Percentiles rank a stretch among this genome's conserved stretches.
phyloP scores from a whole-genome alignment of 1,284 basidiomycete genomes.

The Papiliotrema nemorosa region DNA sequence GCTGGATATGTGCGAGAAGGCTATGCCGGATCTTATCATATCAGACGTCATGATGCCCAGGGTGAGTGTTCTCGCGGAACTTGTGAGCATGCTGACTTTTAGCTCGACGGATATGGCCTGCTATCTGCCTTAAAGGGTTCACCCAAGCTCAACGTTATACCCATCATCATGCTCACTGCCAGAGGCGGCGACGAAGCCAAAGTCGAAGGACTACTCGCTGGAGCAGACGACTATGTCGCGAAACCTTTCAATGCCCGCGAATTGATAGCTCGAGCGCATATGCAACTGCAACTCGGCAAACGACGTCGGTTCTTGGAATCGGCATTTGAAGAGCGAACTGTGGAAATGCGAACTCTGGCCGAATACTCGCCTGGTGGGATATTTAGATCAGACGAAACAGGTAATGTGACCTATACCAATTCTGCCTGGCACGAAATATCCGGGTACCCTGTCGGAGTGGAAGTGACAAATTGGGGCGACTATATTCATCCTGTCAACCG shows the following conservation, averaged over 20 bases:
- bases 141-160: slow-evolving; percentile 22
- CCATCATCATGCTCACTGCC: slow-evolving; percentile 41
- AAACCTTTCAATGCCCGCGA: slow-evolving; percentile 49
- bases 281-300: slow-evolving; percentile 41
- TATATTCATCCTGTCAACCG: slow-evolving; percentile 18
- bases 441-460: slow-evolving; percentile 20
- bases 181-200: slow-evolving; percentile 38
- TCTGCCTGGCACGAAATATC: slow-evolving; percentile 36
- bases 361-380: slow-evolving; percentile 46
- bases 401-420: slow-evolving; percentile 37
- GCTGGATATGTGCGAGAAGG: slow-evolving; percentile 33
- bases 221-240: slow-evolving; percentile 48
- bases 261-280: slow-evolving; percentile 47
- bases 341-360: slow-evolving; percentile 41
- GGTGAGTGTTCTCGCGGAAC: slow-evolving; percentile 12
- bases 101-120: slow-evolving; percentile 39
- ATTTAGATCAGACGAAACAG: slow-evolving; percentile 35
- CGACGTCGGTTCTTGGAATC: slow-evolving; percentile 35
- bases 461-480: slow-evolving; percentile 33
- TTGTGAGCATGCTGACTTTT: neutral
- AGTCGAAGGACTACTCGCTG: slow-evolving; percentile 44
- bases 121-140: slow-evolving; percentile 23
- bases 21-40: slow-evolving; percentile 41
- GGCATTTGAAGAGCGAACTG: slow-evolving; percentile 38
- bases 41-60: slow-evolving; percentile 52